Evolutionary conservation across 1,139 yeast species (phyloP).

Genomic region (Taiozyma sp.): DNA sequence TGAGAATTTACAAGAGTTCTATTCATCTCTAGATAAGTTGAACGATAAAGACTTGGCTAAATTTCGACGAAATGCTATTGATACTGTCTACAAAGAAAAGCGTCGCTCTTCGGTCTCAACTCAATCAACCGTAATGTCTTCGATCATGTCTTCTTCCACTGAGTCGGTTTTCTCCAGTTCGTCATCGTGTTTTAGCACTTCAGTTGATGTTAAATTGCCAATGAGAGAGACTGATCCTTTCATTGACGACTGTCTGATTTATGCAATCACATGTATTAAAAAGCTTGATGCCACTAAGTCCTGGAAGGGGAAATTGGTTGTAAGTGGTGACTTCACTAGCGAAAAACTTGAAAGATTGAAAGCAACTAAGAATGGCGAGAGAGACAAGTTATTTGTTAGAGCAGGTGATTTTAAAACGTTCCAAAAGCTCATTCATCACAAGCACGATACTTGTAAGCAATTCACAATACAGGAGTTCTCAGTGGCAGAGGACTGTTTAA

Average conservation of each 20-base stretch:
- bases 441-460: background rate
- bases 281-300: constrained; percentile 4
- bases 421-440: background rate
- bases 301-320: constrained; percentile 18
- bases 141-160: background rate
- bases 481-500: background rate
- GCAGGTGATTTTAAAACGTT: background rate
- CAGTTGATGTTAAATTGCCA: background rate
- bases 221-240: background rate
- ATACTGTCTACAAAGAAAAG: background rate
- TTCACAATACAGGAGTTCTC: constrained; percentile 1
- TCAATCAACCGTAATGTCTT: background rate
- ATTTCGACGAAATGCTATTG: constrained; percentile 24
- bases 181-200: background rate
- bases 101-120: background rate
- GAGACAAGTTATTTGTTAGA: background rate
- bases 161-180: background rate
- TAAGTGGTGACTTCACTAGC: constrained; percentile 25
- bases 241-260: constrained; percentile 6
- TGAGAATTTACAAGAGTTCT: constrained; percentile 1
- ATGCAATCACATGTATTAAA: constrained; percentile 7
- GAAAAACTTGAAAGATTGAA: background rate
- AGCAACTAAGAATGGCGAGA: background rate
- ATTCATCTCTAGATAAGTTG: background rate
- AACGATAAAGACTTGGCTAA: constrained; percentile 2